Percentiles rank a stretch among this genome's conserved stretches.
These are phyloP conservation scores for Madurella fahalii DNA, from an alignment of 2,329 filamentous ascomycete species.

Conservation along the genomic window DNA sequence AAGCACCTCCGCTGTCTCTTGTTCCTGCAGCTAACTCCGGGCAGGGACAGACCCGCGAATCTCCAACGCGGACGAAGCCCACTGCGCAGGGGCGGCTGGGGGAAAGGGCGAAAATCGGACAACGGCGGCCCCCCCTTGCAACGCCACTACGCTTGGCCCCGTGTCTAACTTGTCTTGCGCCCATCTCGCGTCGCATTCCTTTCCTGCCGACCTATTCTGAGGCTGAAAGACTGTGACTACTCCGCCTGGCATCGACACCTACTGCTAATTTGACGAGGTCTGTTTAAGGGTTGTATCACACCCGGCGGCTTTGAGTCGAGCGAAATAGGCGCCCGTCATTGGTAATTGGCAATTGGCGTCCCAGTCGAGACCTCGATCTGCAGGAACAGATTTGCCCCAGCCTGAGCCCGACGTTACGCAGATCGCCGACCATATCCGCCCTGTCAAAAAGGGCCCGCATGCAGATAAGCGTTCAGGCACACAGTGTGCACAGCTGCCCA, in stretches of 20 bases:
- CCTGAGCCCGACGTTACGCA: conserved; percentile 23
- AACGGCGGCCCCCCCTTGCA: no score
- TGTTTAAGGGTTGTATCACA: no score
- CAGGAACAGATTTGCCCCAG: not conserved
- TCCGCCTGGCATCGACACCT: no score
- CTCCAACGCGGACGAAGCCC: not conserved
- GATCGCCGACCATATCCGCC: conserved; percentile 26
- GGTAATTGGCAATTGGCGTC: no score
- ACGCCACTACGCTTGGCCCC: no score
- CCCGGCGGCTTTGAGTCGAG: no score
- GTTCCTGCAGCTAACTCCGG: conserved; percentile 17
- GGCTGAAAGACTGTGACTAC: no score
- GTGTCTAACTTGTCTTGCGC: no score
- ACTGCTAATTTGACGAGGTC: no score
- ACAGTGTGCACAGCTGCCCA: not conserved
- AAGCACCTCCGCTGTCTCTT: conserved; percentile 7
- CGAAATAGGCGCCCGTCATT: no score
- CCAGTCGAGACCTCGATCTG: not conserved
- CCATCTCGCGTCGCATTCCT: no score
- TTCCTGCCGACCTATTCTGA: no score
- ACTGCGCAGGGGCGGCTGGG: not conserved
- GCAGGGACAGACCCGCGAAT: not conserved
- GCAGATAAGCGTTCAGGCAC: not conserved
- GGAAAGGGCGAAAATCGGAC: not conserved
- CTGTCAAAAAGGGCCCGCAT: conserved; percentile 3